A percentile compares a stretch with the other conserved stretches of the same genome.
Conservation (phyloP, 139 green algal genomes). For the Picochlorum sp. region DNA sequence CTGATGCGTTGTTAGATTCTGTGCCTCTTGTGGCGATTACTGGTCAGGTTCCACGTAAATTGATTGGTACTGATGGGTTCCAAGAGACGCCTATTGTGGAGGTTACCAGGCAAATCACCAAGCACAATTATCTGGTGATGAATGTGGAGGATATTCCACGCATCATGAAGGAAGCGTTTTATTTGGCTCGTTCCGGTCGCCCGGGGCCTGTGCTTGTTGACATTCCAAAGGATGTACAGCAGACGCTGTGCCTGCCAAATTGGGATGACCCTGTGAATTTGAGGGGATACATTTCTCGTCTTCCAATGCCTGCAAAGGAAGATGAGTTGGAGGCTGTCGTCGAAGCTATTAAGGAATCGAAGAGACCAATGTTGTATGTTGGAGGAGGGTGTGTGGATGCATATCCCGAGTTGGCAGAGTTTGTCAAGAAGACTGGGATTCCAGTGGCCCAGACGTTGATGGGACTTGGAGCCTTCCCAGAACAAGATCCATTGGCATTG, state of each 20-base stretch:
- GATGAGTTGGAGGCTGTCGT: conserved; percentile 39
- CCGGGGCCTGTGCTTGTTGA: conserved; percentile 63
- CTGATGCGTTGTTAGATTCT: conserved; percentile 94
- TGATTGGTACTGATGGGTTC: conserved; percentile 93
- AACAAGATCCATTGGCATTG: conserved; percentile 48
- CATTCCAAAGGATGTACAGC: conserved; percentile 98
- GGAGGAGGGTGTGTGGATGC: conserved; percentile 85
- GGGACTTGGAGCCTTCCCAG: conserved; percentile 78
- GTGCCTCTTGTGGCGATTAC: conserved; percentile 98
- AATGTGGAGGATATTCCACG: conserved; percentile 92
- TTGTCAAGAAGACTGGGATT: conserved; percentile 70
- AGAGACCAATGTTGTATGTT: conserved; percentile 68
- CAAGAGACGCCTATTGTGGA: conserved; percentile 99
- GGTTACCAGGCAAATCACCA: conserved; percentile 97
- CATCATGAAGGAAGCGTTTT: conserved; percentile 95
- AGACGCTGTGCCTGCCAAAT: conserved; percentile 86
- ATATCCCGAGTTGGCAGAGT: conserved; percentile 68
- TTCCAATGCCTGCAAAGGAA: conserved; percentile 44
- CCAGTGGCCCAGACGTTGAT: conserved; percentile 92
- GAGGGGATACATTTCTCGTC: conserved; percentile 79
- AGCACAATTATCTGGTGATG: conserved; percentile 99
- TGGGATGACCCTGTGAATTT: conserved; percentile 80
- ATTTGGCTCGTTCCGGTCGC: conserved; percentile 81
- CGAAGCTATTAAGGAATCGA: conserved; percentile 44
- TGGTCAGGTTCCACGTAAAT: conserved; percentile 78